phyloP scores from a whole-genome alignment of 768 basidiomycete species.

The Lactarius indigo region DNA sequence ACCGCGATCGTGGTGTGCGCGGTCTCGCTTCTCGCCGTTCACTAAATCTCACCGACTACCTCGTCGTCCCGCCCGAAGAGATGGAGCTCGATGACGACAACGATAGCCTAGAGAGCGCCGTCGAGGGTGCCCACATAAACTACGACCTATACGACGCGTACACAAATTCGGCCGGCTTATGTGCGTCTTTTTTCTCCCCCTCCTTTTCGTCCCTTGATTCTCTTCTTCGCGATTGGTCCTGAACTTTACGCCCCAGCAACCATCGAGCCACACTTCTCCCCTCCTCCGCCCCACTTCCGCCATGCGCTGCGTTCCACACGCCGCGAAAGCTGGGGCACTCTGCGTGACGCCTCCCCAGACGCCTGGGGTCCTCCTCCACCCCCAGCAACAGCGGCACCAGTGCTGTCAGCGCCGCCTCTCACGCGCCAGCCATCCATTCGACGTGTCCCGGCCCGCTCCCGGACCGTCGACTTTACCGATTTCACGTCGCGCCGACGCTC shows the following conservation, averaged over 20 bases:
- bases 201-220: background rate
- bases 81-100: conserved; percentile 57
- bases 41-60: conserved; percentile 48
- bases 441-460: conserved; percentile 45
- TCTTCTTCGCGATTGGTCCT: background rate
- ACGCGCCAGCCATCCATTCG: conserved; percentile 61
- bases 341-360: conserved; percentile 18
- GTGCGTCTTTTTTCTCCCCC: conserved; percentile 6
- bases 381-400: background rate
- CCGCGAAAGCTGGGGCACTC: conserved; percentile 21
- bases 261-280: conserved; percentile 9
- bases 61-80: conserved; percentile 50
- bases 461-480: conserved; percentile 68
- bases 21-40: conserved; percentile 14
- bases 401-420: conserved; percentile 32
- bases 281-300: conserved; percentile 14
- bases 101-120: conserved; percentile 49
- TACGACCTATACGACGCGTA: conserved; percentile 66
- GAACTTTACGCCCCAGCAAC: background rate
- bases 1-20: conserved; percentile 37
- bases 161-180: conserved; percentile 1
- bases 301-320: conserved; percentile 13
- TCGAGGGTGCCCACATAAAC: conserved; percentile 57
- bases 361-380: conserved; percentile 21
- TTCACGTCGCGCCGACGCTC: conserved; percentile 65